phyloP scores from a whole-genome alignment of 2,329 filamentous ascomycete genomes.

The Colletotrichum sp. region DNA sequence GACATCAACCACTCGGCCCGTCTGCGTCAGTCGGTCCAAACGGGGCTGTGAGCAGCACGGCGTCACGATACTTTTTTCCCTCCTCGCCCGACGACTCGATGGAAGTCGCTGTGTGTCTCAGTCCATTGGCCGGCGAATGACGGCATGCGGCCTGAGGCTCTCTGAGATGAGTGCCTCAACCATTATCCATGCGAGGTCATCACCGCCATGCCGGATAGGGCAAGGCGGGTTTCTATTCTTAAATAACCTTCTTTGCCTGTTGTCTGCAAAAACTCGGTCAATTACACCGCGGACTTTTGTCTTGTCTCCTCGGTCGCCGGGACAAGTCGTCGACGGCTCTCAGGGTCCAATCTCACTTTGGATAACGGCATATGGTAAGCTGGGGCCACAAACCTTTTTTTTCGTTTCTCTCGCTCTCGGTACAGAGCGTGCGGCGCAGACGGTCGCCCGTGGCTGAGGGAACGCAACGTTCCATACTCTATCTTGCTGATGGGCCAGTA shows the following conservation, averaged over 20 bases:
- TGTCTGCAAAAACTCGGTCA: background rate
- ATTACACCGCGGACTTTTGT: background rate
- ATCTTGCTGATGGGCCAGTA: background rate
- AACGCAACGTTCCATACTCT: constrained; percentile 20
- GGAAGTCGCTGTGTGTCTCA: constrained; percentile 11
- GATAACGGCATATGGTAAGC: background rate
- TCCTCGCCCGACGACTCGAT: background rate
- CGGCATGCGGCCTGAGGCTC: constrained; percentile 1
- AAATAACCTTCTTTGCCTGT: constrained; percentile 22
- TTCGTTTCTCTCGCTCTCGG: background rate
- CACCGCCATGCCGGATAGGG: constrained; percentile 6
- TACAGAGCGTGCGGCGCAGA: background rate
- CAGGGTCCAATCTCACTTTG: constrained; percentile 1
- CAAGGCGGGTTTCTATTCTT: constrained; percentile 20
- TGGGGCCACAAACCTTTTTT: background rate
- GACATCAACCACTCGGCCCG: constrained; percentile 7
- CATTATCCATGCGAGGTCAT: constrained; percentile 6
- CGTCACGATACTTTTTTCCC: background rate
- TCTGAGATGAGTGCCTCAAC: background rate
- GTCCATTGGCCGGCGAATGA: background rate
- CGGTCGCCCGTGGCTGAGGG: background rate
- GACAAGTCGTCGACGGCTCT: background rate
- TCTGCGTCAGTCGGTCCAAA: constrained; percentile 5
- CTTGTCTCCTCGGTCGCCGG: background rate
- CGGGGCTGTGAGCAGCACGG: constrained; percentile 4